Percentiles rank a stretch among this genome's conserved stretches.
Conservation (phyloP, 805 yeast species). For the Yarrowia osloensis region DNA sequence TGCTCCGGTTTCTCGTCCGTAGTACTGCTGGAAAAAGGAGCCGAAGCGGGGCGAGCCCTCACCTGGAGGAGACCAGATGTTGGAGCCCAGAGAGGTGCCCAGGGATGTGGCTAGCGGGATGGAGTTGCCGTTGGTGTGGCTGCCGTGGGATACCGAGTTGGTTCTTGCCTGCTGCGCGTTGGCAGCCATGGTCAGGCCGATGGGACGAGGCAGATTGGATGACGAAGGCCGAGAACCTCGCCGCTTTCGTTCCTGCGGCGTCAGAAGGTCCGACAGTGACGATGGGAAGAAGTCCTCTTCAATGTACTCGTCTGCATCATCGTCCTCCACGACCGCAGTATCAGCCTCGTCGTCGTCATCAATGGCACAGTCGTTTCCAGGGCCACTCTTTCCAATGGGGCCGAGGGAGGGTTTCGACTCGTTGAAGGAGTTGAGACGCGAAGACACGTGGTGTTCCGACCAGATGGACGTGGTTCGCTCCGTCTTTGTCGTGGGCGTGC, state of each 20-base stretch:
- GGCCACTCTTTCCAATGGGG: constrained; percentile 11
- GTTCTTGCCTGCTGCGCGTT: constrained; percentile 23
- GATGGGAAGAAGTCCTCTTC: constrained; percentile 84
- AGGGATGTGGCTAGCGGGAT: constrained; percentile 20
- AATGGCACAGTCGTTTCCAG: constrained; percentile 43
- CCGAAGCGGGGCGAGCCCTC: constrained; percentile 29
- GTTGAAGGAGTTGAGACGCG: constrained; percentile 23
- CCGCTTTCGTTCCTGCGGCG: constrained; percentile 77
- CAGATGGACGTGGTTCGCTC: constrained; percentile 33
- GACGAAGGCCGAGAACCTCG: constrained; percentile 54
- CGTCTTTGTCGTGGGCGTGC: constrained; percentile 11
- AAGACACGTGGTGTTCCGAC: constrained; percentile 33
- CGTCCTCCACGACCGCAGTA: constrained; percentile 43
- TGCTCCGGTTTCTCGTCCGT: constrained; percentile 19
- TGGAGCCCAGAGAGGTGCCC: constrained; percentile 27
- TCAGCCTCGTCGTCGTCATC: constrained; percentile 49
- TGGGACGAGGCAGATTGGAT: constrained; percentile 28
- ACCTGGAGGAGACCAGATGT: constrained; percentile 29
- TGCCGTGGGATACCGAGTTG: constrained; percentile 16
- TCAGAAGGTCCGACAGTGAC: constrained; percentile 73
- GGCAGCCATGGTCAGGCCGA: constrained; percentile 28
- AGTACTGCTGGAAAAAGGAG: constrained; percentile 27
- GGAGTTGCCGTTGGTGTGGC: constrained; percentile 13
- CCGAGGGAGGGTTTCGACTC: constrained; percentile 15
- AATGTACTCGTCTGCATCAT: constrained; percentile 48